Conservation (phyloP, 2,329 filamentous ascomycete species). For the Claviceps paspali region DNA sequence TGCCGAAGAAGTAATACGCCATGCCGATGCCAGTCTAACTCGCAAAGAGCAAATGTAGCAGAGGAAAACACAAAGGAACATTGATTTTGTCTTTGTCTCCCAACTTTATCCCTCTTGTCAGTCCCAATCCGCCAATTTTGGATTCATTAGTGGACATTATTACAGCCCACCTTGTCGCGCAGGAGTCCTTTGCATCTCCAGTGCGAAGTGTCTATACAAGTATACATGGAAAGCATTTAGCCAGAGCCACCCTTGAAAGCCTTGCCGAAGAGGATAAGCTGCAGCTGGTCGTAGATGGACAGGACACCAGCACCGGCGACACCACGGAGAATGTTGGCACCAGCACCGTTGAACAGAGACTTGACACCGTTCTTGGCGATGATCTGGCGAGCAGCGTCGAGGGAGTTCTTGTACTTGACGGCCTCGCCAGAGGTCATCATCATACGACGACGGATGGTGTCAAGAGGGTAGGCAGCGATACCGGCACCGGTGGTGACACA, state of each 20-base stretch:
- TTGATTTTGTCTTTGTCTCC: conserved; percentile 22
- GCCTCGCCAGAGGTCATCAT: conserved; percentile 98
- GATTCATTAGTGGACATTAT: conserved; percentile 23
- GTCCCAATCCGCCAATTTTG: conserved; percentile 29
- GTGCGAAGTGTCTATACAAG: conserved; percentile 25
- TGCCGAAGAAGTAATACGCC: conserved; percentile 29
- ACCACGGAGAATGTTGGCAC: conserved; percentile 99
- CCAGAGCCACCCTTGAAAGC: conserved; percentile 66
- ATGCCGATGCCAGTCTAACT: conserved; percentile 35
- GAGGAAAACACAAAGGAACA: conserved; percentile 16
- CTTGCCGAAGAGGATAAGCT: conserved; percentile 99
- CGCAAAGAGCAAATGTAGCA: conserved; percentile 27
- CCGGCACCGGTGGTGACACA: conserved; percentile 98
- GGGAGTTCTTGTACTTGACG: conserved; percentile 98
- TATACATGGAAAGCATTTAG: conserved; percentile 25
- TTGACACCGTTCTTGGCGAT: conserved; percentile 92
- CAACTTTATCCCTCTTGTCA: conserved; percentile 27
- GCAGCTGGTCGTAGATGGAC: conserved; percentile 99
- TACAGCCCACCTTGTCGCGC: conserved; percentile 20
- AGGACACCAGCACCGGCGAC: conserved; percentile 99
- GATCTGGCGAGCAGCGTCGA: conserved; percentile 94
- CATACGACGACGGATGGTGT: conserved; percentile 99
- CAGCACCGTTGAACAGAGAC: conserved; percentile 99
- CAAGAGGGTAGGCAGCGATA: conserved; percentile 99
- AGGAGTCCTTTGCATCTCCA: conserved; percentile 16